phyloP scores from a whole-genome alignment of 1,284 basidiomycete species.

The Ceratobasidium sp. region DNA sequence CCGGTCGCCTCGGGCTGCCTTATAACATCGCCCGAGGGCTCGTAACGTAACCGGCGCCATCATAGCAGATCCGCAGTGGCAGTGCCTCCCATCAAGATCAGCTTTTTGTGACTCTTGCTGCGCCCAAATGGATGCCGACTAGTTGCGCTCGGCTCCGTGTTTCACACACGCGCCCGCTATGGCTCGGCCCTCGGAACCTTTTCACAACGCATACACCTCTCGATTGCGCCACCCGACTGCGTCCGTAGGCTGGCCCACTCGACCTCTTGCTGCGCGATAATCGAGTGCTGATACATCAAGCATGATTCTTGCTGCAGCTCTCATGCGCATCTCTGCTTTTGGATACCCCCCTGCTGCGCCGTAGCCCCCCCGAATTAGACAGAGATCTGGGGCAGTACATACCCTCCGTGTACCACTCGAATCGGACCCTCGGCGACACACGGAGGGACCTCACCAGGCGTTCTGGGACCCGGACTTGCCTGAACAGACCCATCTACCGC shows the following conservation, averaged over 20 bases:
- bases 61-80: slow-evolving; percentile 16
- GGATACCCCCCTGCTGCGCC: slow-evolving; percentile 4
- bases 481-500: slow-evolving; percentile 1
- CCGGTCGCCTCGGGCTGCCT: slow-evolving; percentile 18
- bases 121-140: slow-evolving; percentile 8
- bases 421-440: not conserved
- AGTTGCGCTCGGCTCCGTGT: not conserved
- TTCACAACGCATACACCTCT: slow-evolving; percentile 20
- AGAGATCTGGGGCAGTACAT: not conserved
- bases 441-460: not conserved
- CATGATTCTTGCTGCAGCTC: slow-evolving; percentile 6
- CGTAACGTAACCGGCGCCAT: slow-evolving; percentile 10
- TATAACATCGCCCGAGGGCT: not conserved
- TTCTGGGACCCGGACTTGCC: not conserved
- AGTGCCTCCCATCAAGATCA: slow-evolving; percentile 1
- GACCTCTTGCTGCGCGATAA: not conserved
- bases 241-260: not conserved
- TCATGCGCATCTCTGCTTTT: slow-evolving; percentile 1
- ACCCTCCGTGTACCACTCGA: not conserved
- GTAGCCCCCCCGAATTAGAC: slow-evolving; percentile 1
- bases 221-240: slow-evolving; percentile 9
- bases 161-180: not conserved
- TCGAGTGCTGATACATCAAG: not conserved
- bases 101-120: slow-evolving; percentile 12
- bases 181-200: not conserved